Evolutionary conservation across 345 rosid species (phyloP), one percentile per base, ranked within the genome.

Genomic region (Acer yangbiense): DNA sequence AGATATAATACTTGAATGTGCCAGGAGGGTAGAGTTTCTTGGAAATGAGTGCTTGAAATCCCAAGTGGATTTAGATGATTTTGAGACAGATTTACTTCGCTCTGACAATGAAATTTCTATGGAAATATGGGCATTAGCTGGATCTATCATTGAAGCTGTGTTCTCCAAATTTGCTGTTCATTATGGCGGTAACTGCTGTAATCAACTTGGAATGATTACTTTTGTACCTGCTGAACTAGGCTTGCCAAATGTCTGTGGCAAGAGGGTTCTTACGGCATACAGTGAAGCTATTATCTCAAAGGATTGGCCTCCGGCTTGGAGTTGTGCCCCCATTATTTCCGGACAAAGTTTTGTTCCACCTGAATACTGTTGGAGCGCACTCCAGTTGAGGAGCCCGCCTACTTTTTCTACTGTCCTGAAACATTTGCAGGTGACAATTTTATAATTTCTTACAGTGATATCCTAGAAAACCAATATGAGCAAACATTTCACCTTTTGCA

Each of bases 251-350:
- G 83, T 84, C 72, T 89, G 87, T 77, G 92, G 93, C 82, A 94
- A 83, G 85, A 90, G 93, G 86, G 90, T 91, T 78, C 97, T 94
- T 81, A 84, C 97, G 73, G 85, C 97, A 69, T 94, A 91, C 74
- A 87, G 85, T 76, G 89, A 92, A 81, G 97, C 92, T 68, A 85
- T 94, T 81, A 77, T 94, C 68, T 82, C 85, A 71, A 88, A 89
- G 77, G 97, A 94, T 83, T 94, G 98, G 97, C 97, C 98, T 84
- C 86, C 93, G 75, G 93, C 94, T 79, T 94, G 98, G 98, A 94
- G 94, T 77, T 88, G 86, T 72, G 84, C 88, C 82, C 97, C 98
- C 71, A 91, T 91, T 82, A 85, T 94, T 80, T 81, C 94, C 74
- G 88, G 81, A 83, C 94, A 91, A 82, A 91, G 79, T 85, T 82